Percentiles rank a stretch among this genome's conserved stretches.
These are phyloP conservation scores for Hypoxylon lenormandii DNA, from an alignment of 495 filamentous ascomycete species.

Conservation along the genomic window DNA sequence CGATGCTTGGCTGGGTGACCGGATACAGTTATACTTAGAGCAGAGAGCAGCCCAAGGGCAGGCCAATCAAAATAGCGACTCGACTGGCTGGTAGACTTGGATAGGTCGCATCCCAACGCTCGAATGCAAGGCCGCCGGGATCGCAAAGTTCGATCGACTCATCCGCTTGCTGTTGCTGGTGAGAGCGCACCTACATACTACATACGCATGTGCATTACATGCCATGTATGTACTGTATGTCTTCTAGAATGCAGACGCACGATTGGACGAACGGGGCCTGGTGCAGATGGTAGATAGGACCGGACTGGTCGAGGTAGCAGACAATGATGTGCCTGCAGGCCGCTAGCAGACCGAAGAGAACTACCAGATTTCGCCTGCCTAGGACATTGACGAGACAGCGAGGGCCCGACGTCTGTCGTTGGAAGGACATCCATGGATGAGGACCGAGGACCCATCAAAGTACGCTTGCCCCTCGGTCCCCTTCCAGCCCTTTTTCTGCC, in stretches of 20 bases:
- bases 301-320: conserved; percentile 32
- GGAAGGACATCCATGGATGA: neutral
- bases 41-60: conserved; percentile 14
- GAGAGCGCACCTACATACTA: conserved; percentile 24
- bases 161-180: conserved; percentile 32
- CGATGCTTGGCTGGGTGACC: conserved; percentile 37
- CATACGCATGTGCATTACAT: conserved; percentile 27
- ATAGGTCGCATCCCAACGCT: conserved; percentile 24
- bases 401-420: conserved; percentile 1
- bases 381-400: conserved; percentile 13
- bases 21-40: conserved; percentile 13
- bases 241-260: conserved; percentile 37
- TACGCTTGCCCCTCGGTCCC: conserved; percentile 35
- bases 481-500: conserved; percentile 32
- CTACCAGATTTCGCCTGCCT: conserved; percentile 32
- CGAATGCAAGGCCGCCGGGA: conserved; percentile 36
- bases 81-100: conserved; percentile 8
- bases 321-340: conserved; percentile 45
- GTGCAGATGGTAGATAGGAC: conserved; percentile 34
- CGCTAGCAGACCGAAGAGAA: conserved; percentile 43
- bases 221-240: conserved; percentile 34
- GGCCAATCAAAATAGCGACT: conserved; percentile 31
- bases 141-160: conserved; percentile 44
- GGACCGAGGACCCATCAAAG: conserved; percentile 16
- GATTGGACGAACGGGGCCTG: conserved; percentile 31